A percentile compares a stretch with the other conserved stretches of the same genome.
These are phyloP conservation scores for Alternaria novae-zelandiae DNA, from an alignment of 2,329 filamentous ascomycete genomes.

Conservation along the genomic window DNA sequence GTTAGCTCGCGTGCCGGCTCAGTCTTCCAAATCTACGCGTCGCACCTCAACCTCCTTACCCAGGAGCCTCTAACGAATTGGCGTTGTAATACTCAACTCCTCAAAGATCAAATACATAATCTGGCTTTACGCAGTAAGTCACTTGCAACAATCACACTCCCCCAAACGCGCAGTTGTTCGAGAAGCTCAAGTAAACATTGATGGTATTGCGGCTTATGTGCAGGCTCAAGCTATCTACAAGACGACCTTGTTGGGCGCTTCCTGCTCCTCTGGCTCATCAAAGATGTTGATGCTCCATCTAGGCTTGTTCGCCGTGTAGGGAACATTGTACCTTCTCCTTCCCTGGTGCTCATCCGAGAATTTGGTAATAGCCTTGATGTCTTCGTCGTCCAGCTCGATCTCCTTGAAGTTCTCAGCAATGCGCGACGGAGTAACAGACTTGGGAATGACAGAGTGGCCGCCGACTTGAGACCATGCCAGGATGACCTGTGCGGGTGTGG, in stretches of 20 bases:
- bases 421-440: conserved; percentile 36
- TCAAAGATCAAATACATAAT: background rate
- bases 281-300: conserved; percentile 66
- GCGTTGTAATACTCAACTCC: background rate
- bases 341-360: conserved; percentile 61
- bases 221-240: conserved; percentile 4
- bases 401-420: conserved; percentile 42
- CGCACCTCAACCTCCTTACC: background rate
- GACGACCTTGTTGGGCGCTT: conserved; percentile 56
- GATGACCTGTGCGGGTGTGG: conserved; percentile 78
- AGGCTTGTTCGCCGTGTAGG: conserved; percentile 54
- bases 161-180: background rate
- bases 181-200: background rate
- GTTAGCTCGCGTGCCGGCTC: background rate
- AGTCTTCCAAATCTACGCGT: background rate
- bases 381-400: conserved; percentile 31
- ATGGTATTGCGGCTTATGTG: background rate
- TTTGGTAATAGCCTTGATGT: conserved; percentile 40
- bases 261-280: conserved; percentile 60
- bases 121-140: background rate
- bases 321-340: conserved; percentile 62
- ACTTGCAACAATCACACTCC: background rate
- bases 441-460: conserved; percentile 40
- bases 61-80: background rate
- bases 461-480: conserved; percentile 84